These are phyloP conservation scores for Scalesia atractyloides DNA, from an alignment of 129 eudicot species.

Conservation along the genomic window DNA sequence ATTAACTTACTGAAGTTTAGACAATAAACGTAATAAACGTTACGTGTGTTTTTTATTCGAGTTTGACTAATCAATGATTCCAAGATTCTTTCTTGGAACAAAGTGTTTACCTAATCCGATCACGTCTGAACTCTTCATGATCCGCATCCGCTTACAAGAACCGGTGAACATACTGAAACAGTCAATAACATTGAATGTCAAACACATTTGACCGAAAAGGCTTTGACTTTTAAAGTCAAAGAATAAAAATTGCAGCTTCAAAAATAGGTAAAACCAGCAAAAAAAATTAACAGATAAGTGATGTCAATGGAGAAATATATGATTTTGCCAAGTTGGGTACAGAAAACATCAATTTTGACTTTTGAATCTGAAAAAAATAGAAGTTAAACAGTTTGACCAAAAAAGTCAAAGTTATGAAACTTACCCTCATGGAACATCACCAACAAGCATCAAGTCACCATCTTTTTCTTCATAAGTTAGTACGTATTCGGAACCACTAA, in stretches of 20 bases:
- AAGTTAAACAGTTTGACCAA: constrained; percentile 15
- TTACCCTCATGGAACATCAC: constrained; percentile 88
- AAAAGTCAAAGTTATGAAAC: constrained; percentile 34
- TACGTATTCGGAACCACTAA: constrained; percentile 61
- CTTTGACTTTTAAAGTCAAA: constrained; percentile 15
- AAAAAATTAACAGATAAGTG: not conserved
- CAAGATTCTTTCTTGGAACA: constrained; percentile 1
- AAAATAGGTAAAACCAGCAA: not conserved
- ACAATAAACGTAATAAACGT: too few relatives aligned
- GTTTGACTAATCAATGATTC: not conserved
- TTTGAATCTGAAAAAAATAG: not conserved
- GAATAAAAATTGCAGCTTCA: constrained; percentile 10
- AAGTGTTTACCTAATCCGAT: constrained; percentile 52
- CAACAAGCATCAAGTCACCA: constrained; percentile 86
- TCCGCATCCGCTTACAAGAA: constrained; percentile 71
- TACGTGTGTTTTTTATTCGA: not conserved
- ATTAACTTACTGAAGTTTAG: not conserved
- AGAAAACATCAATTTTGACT: not conserved
- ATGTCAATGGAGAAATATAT: not conserved
- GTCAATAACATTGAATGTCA: constrained; percentile 16
- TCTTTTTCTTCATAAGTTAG: constrained; percentile 79
- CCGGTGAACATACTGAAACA: constrained; percentile 64
- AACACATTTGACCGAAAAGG: constrained; percentile 1
- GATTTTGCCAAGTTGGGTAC: constrained; percentile 2
- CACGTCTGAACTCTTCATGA: constrained; percentile 76